Evolutionary conservation across 176 grass and related monocot species (phyloP).

Genomic region (Poa pratensis): DNA sequence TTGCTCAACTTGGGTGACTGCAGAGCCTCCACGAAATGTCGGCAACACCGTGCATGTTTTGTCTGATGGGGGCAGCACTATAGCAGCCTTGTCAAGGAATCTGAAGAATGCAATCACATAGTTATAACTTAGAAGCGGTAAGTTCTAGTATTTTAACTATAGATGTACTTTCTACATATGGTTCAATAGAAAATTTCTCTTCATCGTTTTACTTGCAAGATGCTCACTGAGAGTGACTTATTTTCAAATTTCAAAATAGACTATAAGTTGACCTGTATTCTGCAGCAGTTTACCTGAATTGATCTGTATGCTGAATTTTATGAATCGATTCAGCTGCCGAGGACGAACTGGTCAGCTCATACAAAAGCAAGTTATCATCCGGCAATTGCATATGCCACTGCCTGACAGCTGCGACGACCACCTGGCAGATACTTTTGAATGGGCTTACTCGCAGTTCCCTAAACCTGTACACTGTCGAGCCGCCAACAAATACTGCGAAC

Average conservation of each 20-base stretch:
- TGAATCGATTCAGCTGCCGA: neutral
- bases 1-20: conserved; percentile 30
- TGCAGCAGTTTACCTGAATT: conserved; percentile 24
- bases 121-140: neutral
- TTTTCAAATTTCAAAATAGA: neutral
- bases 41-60: neutral
- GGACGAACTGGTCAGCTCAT: conserved; percentile 19
- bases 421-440: conserved; percentile 45
- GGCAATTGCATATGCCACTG: conserved; percentile 42
- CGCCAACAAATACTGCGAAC: conserved; percentile 29
- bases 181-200: neutral
- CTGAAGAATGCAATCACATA: conserved; percentile 2
- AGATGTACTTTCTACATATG: neutral
- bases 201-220: neutral
- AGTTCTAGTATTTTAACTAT: neutral
- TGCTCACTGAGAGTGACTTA: neutral
- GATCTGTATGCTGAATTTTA: conserved; percentile 28
- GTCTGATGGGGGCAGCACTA: neutral
- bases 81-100: conserved; percentile 18
- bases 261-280: neutral
- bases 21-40: neutral
- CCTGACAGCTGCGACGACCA: conserved; percentile 47
- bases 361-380: conserved; percentile 37
- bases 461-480: conserved; percentile 42
- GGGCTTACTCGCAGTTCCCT: conserved; percentile 40